phyloP scores from a whole-genome alignment of 176 grass and related monocot genomes.

The Lolium multiflorum region DNA sequence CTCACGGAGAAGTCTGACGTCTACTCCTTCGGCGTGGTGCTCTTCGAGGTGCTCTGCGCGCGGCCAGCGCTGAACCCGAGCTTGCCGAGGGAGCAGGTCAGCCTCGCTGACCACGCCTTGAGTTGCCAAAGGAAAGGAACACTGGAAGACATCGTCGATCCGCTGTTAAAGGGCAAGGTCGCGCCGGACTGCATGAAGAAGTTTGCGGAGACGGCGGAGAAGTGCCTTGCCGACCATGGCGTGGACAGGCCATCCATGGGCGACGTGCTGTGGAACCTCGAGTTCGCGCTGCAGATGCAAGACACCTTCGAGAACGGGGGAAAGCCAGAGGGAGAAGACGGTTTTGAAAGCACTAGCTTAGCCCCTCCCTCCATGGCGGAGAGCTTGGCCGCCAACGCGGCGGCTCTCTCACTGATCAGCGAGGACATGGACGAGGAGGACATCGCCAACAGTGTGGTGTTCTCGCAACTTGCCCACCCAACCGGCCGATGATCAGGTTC shows the following conservation, averaged over 20 bases:
- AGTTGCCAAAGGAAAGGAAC: conserved; percentile 55
- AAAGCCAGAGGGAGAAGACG: conserved; percentile 13
- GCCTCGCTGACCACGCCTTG: conserved; percentile 57
- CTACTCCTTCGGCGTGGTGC: conserved; percentile 82
- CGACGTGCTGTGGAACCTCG: conserved; percentile 60
- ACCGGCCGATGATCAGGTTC: conserved; percentile 45
- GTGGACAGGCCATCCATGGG: conserved; percentile 56
- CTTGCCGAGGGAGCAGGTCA: conserved; percentile 59
- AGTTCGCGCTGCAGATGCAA: conserved; percentile 58
- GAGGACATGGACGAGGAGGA: conserved; percentile 65
- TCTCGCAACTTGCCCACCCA: conserved; percentile 52
- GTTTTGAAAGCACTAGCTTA: background rate
- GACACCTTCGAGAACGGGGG: conserved; percentile 54
- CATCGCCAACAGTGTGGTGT: conserved; percentile 52
- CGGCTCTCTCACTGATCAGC: conserved; percentile 38
- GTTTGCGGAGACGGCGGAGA: conserved; percentile 56
- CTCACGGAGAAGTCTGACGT: conserved; percentile 84
- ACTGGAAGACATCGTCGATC: conserved; percentile 53
- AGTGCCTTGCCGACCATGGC: conserved; percentile 56
- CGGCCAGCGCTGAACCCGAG: conserved; percentile 63
- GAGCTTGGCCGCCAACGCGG: conserved; percentile 46
- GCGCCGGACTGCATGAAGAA: conserved; percentile 53
- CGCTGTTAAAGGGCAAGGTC: conserved; percentile 36
- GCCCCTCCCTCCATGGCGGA: conserved; percentile 21
- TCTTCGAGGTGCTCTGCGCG: conserved; percentile 80